Percentiles rank a stretch among this genome's conserved stretches.
Evolutionary conservation across 2,329 filamentous ascomycete genomes (phyloP).

Genomic region (Alternaria hordeiaustralica): DNA sequence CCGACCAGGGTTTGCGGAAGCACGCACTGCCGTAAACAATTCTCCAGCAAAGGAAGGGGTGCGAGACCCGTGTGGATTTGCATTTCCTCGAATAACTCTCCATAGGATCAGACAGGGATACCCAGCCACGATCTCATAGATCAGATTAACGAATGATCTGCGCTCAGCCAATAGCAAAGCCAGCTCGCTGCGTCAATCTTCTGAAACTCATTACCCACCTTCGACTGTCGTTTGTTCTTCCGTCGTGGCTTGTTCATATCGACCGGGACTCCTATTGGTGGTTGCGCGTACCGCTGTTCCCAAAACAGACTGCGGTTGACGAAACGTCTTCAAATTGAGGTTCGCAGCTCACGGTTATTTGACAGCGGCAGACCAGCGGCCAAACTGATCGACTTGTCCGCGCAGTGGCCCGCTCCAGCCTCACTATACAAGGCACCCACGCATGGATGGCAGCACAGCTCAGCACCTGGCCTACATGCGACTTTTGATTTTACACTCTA

Average conservation of each 20-base stretch:
- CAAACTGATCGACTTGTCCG: slow-evolving; percentile 21
- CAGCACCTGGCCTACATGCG: not conserved
- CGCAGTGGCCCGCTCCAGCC: slow-evolving; percentile 24
- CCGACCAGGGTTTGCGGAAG: slow-evolving; percentile 30
- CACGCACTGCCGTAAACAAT: not conserved
- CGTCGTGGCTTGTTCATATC: slow-evolving; percentile 21
- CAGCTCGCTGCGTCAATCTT: slow-evolving; percentile 21
- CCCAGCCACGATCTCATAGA: slow-evolving; percentile 36
- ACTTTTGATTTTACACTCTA: not conserved
- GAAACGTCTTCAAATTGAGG: slow-evolving; percentile 15
- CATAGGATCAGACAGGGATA: slow-evolving; percentile 26
- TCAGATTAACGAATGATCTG: slow-evolving; percentile 47
- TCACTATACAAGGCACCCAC: slow-evolving; percentile 8
- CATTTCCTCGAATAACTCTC: slow-evolving; percentile 12
- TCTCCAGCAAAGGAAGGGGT: slow-evolving; percentile 2
- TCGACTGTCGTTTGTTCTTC: slow-evolving; percentile 23
- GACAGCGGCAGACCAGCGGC: slow-evolving; percentile 38
- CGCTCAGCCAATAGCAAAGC: slow-evolving; percentile 37
- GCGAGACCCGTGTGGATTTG: slow-evolving; percentile 1
- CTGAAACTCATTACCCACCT: slow-evolving; percentile 35
- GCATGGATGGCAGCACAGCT: slow-evolving; percentile 6
- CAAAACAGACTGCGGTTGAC: slow-evolving; percentile 10
- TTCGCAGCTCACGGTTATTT: slow-evolving; percentile 20
- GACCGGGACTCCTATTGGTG: slow-evolving; percentile 19
- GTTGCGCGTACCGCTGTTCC: slow-evolving; percentile 18